phyloP scores from a whole-genome alignment of 2,329 filamentous ascomycete species.

The Thelonectria discophora region DNA sequence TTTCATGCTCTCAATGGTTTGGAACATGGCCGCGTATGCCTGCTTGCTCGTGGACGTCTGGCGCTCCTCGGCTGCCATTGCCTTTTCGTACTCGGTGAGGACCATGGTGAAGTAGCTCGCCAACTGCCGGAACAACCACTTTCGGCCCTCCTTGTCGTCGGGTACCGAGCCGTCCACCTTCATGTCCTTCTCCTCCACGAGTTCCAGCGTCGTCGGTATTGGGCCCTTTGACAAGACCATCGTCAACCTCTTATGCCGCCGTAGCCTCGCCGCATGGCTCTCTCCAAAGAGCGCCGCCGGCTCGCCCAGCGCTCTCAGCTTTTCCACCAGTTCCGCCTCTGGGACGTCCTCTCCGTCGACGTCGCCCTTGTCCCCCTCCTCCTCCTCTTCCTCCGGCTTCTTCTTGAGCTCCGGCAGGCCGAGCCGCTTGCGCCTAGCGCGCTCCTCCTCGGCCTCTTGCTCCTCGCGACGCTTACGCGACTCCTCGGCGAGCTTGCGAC shows the following conservation, averaged over 20 bases:
- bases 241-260: constrained; percentile 74
- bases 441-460: constrained; percentile 77
- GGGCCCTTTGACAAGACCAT: constrained; percentile 75
- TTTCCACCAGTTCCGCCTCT: constrained; percentile 74
- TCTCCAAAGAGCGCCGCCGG: constrained; percentile 85
- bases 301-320: constrained; percentile 76
- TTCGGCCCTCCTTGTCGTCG: constrained; percentile 69
- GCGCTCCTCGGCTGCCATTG: constrained; percentile 71
- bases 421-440: constrained; percentile 75
- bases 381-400: constrained; percentile 51
- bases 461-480: constrained; percentile 74
- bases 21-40: constrained; percentile 85
- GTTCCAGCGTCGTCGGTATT: constrained; percentile 83
- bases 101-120: constrained; percentile 97
- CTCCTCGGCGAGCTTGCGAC: constrained; percentile 81
- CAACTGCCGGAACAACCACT: constrained; percentile 85
- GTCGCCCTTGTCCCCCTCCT: constrained; percentile 53
- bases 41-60: constrained; percentile 81
- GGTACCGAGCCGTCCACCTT: constrained; percentile 74
- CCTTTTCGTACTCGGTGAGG: constrained; percentile 84
- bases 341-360: constrained; percentile 66
- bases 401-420: constrained; percentile 78
- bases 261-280: constrained; percentile 72
- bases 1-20: constrained; percentile 86
- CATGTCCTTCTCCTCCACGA: constrained; percentile 88